Conservation (phyloP, 805 yeast genomes). For the Saccharomycopsis sp. region DNA sequence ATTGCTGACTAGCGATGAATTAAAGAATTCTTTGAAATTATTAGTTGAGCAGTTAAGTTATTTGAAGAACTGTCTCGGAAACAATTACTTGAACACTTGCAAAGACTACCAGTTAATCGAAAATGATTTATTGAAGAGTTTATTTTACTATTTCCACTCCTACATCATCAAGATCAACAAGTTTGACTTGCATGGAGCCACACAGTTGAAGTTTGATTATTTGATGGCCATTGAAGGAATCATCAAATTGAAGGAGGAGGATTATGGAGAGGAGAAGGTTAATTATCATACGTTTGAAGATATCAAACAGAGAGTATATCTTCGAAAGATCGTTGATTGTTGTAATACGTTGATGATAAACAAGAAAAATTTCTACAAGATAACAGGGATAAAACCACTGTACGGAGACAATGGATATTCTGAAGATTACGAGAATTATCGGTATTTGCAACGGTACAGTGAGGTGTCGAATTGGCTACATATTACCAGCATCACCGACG, state of each 20-base stretch:
- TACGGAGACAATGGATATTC: background rate
- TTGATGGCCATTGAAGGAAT: slow-evolving; percentile 9
- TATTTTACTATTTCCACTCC: slow-evolving; percentile 16
- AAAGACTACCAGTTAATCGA: slow-evolving; percentile 12
- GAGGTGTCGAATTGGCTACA: background rate
- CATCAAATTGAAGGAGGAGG: background rate
- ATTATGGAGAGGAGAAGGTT: background rate
- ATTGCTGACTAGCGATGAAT: slow-evolving; percentile 3
- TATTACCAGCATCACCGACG: slow-evolving; percentile 6
- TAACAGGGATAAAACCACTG: background rate
- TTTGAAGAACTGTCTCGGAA: slow-evolving; percentile 15
- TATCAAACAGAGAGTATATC: slow-evolving; percentile 7
- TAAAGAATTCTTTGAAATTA: slow-evolving; percentile 12
- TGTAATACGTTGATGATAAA: slow-evolving; percentile 16
- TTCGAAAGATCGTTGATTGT: slow-evolving; percentile 14
- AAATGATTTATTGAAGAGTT: slow-evolving; percentile 4
- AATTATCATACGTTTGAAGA: slow-evolving; percentile 1
- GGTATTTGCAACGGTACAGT: background rate
- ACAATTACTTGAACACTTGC: slow-evolving; percentile 8
- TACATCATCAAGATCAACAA: slow-evolving; percentile 19
- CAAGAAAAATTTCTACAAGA: background rate
- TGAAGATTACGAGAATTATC: background rate
- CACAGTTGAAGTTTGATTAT: slow-evolving; percentile 15
- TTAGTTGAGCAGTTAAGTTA: slow-evolving; percentile 10
- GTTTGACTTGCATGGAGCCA: slow-evolving; percentile 8